These are phyloP conservation scores for Cronartium quercuum DNA, from an alignment of 1,284 basidiomycete genomes.

Conservation along the genomic window DNA sequence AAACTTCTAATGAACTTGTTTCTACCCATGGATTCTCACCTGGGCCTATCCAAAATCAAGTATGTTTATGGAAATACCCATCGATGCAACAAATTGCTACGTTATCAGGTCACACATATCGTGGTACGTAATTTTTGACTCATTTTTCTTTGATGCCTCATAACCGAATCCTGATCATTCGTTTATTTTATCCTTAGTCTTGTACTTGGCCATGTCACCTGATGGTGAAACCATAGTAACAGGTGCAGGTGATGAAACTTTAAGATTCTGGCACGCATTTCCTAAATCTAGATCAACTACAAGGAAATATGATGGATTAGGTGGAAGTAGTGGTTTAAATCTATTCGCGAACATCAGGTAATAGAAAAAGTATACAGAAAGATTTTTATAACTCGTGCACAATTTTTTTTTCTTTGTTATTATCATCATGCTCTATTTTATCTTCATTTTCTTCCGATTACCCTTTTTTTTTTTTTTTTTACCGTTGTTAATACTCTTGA, in stretches of 20 bases:
- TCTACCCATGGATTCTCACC: conserved; percentile 96
- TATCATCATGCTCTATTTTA: neutral
- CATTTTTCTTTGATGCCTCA: conserved; percentile 48
- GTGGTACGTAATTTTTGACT: conserved; percentile 77
- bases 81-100: conserved; percentile 87
- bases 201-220: conserved; percentile 66
- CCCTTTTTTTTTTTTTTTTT: neutral
- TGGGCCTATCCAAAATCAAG: conserved; percentile 90
- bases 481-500: neutral
- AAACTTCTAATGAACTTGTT: conserved; percentile 87
- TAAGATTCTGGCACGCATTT: conserved; percentile 67
- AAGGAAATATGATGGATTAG: neutral
- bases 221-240: conserved; percentile 97
- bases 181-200: conserved; percentile 46
- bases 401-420: neutral
- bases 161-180: conserved; percentile 46
- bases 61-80: conserved; percentile 97
- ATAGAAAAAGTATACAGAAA: no score
- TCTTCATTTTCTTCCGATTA: neutral
- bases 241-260: conserved; percentile 93
- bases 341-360: neutral
- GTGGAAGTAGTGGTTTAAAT: neutral
- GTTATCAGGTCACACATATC: conserved; percentile 85
- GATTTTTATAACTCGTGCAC: no score
- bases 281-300: neutral